These are phyloP conservation scores for Ilex asprella DNA, from an alignment of 257 asterid genomes.

Conservation along the genomic window DNA sequence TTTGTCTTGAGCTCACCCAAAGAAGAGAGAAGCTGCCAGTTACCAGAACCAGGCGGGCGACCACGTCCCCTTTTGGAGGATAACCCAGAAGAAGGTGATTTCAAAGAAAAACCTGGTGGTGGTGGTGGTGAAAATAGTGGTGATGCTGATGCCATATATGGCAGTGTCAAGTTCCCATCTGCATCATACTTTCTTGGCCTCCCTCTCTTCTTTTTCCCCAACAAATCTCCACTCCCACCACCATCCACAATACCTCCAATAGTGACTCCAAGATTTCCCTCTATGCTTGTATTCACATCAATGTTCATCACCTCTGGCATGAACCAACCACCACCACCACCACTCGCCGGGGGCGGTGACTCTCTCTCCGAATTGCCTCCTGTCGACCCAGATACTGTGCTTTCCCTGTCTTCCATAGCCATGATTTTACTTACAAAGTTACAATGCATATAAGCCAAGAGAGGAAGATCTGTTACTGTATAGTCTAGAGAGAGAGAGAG, in stretches of 20 bases:
- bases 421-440: constrained; percentile 10
- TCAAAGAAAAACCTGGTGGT: constrained; percentile 51
- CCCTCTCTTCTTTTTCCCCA: constrained; percentile 73
- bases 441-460: not conserved
- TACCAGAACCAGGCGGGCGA: constrained; percentile 36
- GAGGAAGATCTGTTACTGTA: constrained; percentile 2
- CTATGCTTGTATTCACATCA: constrained; percentile 27
- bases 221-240: constrained; percentile 27
- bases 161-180: constrained; percentile 65
- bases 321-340: constrained; percentile 26
- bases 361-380: constrained; percentile 45
- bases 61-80: constrained; percentile 62
- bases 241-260: constrained; percentile 13
- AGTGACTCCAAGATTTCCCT: constrained; percentile 22
- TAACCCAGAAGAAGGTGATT: constrained; percentile 50
- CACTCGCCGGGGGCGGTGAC: constrained; percentile 35
- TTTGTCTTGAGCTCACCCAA: constrained; percentile 38
- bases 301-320: constrained; percentile 27
- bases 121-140: constrained; percentile 12
- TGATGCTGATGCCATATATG: constrained; percentile 34
- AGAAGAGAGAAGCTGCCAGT: constrained; percentile 57
- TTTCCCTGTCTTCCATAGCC: constrained; percentile 63
- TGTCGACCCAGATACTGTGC: constrained; percentile 64
- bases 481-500: constrained; percentile 2
- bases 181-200: constrained; percentile 85